Conservation (phyloP, 805 yeast genomes). For the Starmera amethionina region DNA sequence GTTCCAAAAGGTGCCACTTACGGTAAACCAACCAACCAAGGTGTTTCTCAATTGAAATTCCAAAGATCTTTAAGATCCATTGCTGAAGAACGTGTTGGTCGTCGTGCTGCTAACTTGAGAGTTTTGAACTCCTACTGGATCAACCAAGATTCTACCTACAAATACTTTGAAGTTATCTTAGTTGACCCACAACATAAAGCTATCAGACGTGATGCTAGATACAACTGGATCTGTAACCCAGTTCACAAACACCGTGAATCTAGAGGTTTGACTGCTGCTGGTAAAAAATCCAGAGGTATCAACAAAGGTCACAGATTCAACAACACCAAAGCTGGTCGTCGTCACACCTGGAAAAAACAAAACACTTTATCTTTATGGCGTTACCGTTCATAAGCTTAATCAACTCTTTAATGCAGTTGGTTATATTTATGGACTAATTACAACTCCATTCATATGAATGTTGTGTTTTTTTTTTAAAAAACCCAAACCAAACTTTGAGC, state of each 20-base stretch:
- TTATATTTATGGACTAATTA: not conserved
- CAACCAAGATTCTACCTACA: constrained; percentile 99
- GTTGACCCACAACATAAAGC: constrained; percentile 98
- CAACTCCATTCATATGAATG: not conserved
- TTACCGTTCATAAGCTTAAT: constrained; percentile 58
- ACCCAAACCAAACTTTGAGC: too few species aligned
- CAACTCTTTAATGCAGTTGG: not conserved
- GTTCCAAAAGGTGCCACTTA: constrained; percentile 99
- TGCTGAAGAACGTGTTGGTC: constrained; percentile 99
- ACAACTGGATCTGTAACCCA: constrained; percentile 99
- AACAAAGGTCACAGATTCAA: constrained; percentile 99
- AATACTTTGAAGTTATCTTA: constrained; percentile 96
- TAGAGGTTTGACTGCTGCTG: constrained; percentile 97
- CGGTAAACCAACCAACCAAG: constrained; percentile 99
- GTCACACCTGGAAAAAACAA: constrained; percentile 99
- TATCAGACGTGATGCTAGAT: constrained; percentile 95
- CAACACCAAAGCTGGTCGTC: constrained; percentile 98
- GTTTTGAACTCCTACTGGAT: constrained; percentile 99
- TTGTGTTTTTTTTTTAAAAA: too few species aligned
- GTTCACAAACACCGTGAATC: constrained; percentile 99
- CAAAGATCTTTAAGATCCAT: constrained; percentile 96
- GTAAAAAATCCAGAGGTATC: constrained; percentile 99
- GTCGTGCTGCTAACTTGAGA: constrained; percentile 98
- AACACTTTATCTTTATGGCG: constrained; percentile 99
- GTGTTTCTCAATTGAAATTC: constrained; percentile 98